Base-by-base conservation (phyloP, 306 rosid genomes). In the Carpinus viminea region DNA sequence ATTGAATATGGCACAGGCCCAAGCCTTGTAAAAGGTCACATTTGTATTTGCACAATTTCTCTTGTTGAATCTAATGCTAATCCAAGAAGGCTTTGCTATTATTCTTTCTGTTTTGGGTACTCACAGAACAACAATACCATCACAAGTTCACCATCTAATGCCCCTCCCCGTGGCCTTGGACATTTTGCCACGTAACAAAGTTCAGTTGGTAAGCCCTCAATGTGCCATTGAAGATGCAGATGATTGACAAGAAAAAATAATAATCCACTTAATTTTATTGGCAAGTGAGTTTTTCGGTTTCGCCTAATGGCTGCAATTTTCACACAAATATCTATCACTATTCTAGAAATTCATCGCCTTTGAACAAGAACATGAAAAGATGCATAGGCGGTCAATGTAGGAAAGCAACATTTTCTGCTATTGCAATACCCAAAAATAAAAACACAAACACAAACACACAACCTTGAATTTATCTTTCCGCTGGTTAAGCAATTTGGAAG, bases 401-500 rank as follows among this genome's bases (percentile, higher is more conserved):
- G 60, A 54, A 7, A 54, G 60, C 21, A 54, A 8, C 12, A 18
- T 18, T 7, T 54, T n/a, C 10, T 60, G 15, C 4, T 12, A 26
- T 24, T 21, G 16, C 28, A 47, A 59, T 34, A 46, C 10, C 8
- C 1, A 41, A 5, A 41, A 41, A 31, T 1, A 31, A 31, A 31
- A 31, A 31, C 2, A 31, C 2, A 31, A 31, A 31, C 34, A 31
- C 34, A 31, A 31, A 2, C 34, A 31, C 34, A 31, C 24, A 76
- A 90, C 97, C 97, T 87, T 77, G 26, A 90, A 85, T 47, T 86
- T 79, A 72, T 85, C 72, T 79, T 74, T 85, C 26, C 91, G 83
- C 70, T 84, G 87, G 73, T 74, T 72, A 41, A 92, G 93, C 87
- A 92, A 79, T 79, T 87, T 92, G 11, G 97, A 89, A 45, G 97